A percentile compares a stretch with the other conserved stretches of the same genome.
These are phyloP conservation scores for Pisolithus marmoratus DNA, from an alignment of 768 basidiomycete species.

Conservation along the genomic window DNA sequence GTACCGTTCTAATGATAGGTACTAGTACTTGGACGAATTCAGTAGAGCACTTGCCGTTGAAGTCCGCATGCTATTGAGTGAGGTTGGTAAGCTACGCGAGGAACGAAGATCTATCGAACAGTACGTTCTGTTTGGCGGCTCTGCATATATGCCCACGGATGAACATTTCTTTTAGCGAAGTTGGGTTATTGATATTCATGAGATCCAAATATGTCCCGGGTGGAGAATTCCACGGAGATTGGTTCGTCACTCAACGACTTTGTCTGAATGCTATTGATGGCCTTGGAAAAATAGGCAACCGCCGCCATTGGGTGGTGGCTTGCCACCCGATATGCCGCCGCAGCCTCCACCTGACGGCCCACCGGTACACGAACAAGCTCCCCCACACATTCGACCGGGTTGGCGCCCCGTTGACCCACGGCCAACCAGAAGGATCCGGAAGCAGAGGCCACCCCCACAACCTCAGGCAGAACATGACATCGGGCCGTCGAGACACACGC, in stretches of 20 bases:
- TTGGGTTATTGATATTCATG: constrained; percentile 64
- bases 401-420: constrained; percentile 54
- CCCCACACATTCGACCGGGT: constrained; percentile 42
- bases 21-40: constrained; percentile 81
- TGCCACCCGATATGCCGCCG: constrained; percentile 38
- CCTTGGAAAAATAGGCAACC: constrained; percentile 35
- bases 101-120: constrained; percentile 73
- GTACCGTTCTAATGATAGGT: constrained; percentile 2
- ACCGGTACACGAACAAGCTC: constrained; percentile 39
- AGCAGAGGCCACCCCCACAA: constrained; percentile 30
- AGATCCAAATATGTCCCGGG: constrained; percentile 78
- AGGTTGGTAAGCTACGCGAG: constrained; percentile 79
- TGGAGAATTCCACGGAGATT: constrained; percentile 81
- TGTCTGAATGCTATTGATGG: constrained; percentile 3
- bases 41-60: constrained; percentile 79
- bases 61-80: constrained; percentile 75
- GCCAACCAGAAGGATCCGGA: constrained; percentile 37
- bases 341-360: constrained; percentile 37
- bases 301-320: constrained; percentile 27
- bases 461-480: constrained; percentile 25
- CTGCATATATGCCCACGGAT: neutral
- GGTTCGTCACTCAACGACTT: constrained; percentile 35
- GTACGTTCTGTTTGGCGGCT: constrained; percentile 38
- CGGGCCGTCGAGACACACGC: constrained; percentile 37
- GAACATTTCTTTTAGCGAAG: constrained; percentile 45